A percentile compares a stretch with the other conserved stretches of the same genome.
Evolutionary conservation across 1,139 yeast species (phyloP).

Genomic region (Fermentozyma sake): DNA sequence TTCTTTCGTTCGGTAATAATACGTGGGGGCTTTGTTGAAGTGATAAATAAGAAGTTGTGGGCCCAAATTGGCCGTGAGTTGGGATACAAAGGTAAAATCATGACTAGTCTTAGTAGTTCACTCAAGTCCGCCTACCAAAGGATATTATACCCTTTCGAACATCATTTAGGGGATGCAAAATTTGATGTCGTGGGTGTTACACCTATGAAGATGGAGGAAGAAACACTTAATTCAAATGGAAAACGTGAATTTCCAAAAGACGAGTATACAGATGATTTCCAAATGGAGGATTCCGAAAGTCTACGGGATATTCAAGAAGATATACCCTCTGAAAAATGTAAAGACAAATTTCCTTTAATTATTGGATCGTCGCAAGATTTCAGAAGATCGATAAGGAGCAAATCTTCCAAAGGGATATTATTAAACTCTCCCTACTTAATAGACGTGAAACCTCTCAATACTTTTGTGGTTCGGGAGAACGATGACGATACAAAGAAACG

Average conservation of each 20-base stretch:
- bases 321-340: conserved; percentile 5
- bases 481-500: conserved; percentile 11
- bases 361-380: conserved; percentile 46
- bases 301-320: too few relatives aligned
- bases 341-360: conserved; percentile 30
- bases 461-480: conserved; percentile 8
- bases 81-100: conserved; percentile 66
- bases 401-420: conserved; percentile 46
- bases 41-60: conserved; percentile 56
- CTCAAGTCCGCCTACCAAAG: conserved; percentile 53
- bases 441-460: conserved; percentile 29
- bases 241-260: conserved; percentile 6
- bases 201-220: too few relatives aligned
- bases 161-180: conserved; percentile 15
- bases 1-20: conserved; percentile 46
- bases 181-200: conserved; percentile 7
- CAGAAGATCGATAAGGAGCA: conserved; percentile 40
- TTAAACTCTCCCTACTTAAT: conserved; percentile 39
- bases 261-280: too few relatives aligned
- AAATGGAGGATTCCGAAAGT: too few relatives aligned
- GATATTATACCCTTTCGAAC: conserved; percentile 32
- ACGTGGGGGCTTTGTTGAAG: conserved; percentile 57
- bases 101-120: conserved; percentile 69
- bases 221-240: conserved; percentile 7
- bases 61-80: conserved; percentile 69